Conservation (phyloP, 1,284 basidiomycete genomes). For the Cryptococcus sp. region DNA sequence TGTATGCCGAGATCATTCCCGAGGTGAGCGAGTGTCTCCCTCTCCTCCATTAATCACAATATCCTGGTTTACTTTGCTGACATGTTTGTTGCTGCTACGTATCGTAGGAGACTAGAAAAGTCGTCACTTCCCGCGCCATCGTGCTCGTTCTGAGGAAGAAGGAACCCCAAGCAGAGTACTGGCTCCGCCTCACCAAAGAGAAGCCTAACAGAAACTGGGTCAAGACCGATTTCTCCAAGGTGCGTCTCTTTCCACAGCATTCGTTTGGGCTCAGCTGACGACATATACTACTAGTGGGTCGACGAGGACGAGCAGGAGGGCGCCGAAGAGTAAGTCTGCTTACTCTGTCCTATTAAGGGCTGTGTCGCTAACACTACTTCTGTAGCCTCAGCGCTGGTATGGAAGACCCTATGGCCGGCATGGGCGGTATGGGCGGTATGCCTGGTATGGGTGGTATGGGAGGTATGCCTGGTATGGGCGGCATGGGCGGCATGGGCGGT, state of each 20-base stretch:
- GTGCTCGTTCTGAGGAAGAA: conserved; percentile 76
- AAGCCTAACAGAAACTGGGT: conserved; percentile 75
- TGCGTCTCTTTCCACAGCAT: conserved; percentile 19
- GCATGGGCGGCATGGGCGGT: conserved; percentile 56
- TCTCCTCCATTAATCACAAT: too few relatives aligned
- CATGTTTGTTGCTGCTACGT: neutral
- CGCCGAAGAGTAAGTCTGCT: conserved; percentile 43
- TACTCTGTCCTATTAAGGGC: neutral
- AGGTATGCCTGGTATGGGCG: conserved; percentile 42
- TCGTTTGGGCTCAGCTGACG: neutral
- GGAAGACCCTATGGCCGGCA: conserved; percentile 24
- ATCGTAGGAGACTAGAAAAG: conserved; percentile 64
- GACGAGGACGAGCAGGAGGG: conserved; percentile 93
- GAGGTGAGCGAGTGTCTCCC: conserved; percentile 58
- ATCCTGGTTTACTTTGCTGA: too few relatives aligned
- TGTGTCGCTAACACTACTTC: conserved; percentile 1
- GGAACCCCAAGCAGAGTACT: conserved; percentile 71
- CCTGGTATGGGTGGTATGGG: conserved; percentile 42
- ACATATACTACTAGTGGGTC: conserved; percentile 61
- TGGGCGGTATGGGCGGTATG: conserved; percentile 38
- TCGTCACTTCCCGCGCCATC: conserved; percentile 67
- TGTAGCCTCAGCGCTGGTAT: conserved; percentile 10
- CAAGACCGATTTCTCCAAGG: conserved; percentile 86
- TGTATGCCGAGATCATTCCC: conserved; percentile 71
- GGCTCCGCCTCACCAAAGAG: conserved; percentile 86